Conservation (phyloP, 148 eudicot species). For the Drosera capensis region DNA sequence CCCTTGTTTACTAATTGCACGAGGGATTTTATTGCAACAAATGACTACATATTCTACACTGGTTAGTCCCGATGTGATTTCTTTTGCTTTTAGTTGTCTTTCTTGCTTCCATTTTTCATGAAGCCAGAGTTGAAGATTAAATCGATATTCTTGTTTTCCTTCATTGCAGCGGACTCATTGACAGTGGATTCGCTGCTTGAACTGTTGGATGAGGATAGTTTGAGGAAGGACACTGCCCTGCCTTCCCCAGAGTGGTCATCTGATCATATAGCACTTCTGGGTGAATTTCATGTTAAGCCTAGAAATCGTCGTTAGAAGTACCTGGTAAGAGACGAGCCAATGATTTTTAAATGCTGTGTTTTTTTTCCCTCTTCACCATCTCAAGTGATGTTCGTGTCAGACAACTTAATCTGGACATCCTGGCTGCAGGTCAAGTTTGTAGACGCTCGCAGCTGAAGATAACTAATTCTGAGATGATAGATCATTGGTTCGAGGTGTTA, state of each 20-base stretch:
- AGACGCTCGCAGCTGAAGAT: too few relatives aligned
- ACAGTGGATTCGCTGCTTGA: constrained; percentile 93
- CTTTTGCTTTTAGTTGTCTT: too few relatives aligned
- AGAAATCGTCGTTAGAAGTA: constrained; percentile 57
- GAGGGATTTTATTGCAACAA: constrained; percentile 84
- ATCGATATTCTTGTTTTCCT: background rate
- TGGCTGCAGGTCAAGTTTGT: too few relatives aligned
- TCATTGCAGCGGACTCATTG: constrained; percentile 97
- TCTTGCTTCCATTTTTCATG: too few relatives aligned
- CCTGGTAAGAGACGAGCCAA: constrained; percentile 17
- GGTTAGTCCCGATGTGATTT: too few relatives aligned
- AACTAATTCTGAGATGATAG: too few relatives aligned
- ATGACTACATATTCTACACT: constrained; percentile 94
- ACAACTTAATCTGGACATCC: too few relatives aligned
- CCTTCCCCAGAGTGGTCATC: constrained; percentile 99
- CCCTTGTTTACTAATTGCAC: constrained; percentile 92
- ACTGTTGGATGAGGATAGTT: constrained; percentile 85
- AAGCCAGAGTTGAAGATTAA: background rate
- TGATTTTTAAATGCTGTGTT: too few relatives aligned
- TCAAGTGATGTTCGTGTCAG: too few relatives aligned
- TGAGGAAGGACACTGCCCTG: constrained; percentile 96
- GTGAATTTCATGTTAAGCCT: constrained; percentile 89
- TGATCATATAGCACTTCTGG: constrained; percentile 95
- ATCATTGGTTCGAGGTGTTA: too few relatives aligned
- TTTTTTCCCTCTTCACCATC: too few relatives aligned